These are phyloP conservation scores for Elaeis oleifera DNA, from an alignment of 202 grass and related monocot species.

Conservation along the genomic window DNA sequence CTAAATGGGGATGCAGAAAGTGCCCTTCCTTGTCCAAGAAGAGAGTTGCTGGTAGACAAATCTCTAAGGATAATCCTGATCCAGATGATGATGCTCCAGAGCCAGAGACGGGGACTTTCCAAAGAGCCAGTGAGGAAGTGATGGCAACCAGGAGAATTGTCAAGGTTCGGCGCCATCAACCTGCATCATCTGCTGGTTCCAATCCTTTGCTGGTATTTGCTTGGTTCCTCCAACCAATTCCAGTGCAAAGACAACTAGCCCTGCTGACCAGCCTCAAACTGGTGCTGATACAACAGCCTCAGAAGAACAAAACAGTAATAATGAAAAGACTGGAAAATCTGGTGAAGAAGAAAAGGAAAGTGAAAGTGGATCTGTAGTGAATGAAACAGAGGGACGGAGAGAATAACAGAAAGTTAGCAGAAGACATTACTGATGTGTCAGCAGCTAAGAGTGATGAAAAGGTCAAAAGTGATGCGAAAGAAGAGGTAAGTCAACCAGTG, in stretches of 20 bases:
- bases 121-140: slow-evolving; percentile 94
- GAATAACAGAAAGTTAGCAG: slow-evolving; percentile 16
- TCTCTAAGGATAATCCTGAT: slow-evolving; percentile 87
- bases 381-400: slow-evolving; percentile 15
- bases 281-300: slow-evolving; percentile 15
- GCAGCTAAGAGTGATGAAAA: slow-evolving; percentile 1
- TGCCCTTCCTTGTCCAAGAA: slow-evolving; percentile 57
- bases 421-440: slow-evolving; percentile 25
- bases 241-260: slow-evolving; percentile 32
- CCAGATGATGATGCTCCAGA: slow-evolving; percentile 60
- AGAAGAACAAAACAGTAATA: slow-evolving; percentile 18
- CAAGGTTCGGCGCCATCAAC: slow-evolving; percentile 65
- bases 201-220: slow-evolving; percentile 75
- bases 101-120: slow-evolving; percentile 59
- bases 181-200: slow-evolving; percentile 33
- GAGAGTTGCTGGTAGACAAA: slow-evolving; percentile 74
- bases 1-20: slow-evolving; percentile 62
- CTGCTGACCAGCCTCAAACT: slow-evolving; percentile 28
- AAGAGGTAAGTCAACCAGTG: slow-evolving; percentile 18
- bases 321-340: slow-evolving; percentile 20
- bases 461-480: slow-evolving; percentile 12
- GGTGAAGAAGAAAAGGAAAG: slow-evolving; percentile 35
- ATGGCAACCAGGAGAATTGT: slow-evolving; percentile 83
- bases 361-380: slow-evolving; percentile 25
- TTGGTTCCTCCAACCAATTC: slow-evolving; percentile 42